Conservation (phyloP, 1,284 basidiomycete genomes). For the Fomitopsis pinicola region DNA sequence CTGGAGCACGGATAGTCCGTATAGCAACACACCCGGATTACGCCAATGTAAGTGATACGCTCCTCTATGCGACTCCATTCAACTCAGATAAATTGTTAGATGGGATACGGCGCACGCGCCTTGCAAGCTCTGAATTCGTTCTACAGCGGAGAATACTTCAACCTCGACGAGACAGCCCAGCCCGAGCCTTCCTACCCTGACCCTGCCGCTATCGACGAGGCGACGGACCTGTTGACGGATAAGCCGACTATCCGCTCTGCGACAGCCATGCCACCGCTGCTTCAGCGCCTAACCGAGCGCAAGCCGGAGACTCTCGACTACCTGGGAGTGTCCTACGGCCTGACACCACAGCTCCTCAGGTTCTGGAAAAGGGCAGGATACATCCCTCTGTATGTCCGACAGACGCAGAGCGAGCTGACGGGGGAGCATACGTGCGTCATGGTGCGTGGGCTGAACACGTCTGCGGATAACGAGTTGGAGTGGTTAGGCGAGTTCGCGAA, state of each 20-base stretch:
- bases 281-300: conserved; percentile 88
- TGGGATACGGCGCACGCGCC: conserved; percentile 97
- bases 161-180: conserved; percentile 70
- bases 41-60: conserved; percentile 56
- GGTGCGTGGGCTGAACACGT: conserved; percentile 76
- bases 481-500: conserved; percentile 92
- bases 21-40: conserved; percentile 99
- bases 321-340: conserved; percentile 93
- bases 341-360: conserved; percentile 84
- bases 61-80: conserved; percentile 5
- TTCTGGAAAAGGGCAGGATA: conserved; percentile 98
- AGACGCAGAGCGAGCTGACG: conserved; percentile 92
- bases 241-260: conserved; percentile 73
- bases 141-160: conserved; percentile 91
- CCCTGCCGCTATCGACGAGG: conserved; percentile 52
- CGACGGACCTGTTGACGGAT: conserved; percentile 66
- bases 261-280: conserved; percentile 85
- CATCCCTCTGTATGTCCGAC: conserved; percentile 89
- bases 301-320: conserved; percentile 93
- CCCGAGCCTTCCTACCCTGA: conserved; percentile 61
- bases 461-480: conserved; percentile 55
- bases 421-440: conserved; percentile 97
- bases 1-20: conserved; percentile 89
- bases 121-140: conserved; percentile 85
- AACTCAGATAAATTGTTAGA: conserved; percentile 40